A percentile compares a stretch with the other conserved stretches of the same genome.
Conservation (phyloP, 805 yeast species). For the Trichomonascus vanleenenianus region DNA sequence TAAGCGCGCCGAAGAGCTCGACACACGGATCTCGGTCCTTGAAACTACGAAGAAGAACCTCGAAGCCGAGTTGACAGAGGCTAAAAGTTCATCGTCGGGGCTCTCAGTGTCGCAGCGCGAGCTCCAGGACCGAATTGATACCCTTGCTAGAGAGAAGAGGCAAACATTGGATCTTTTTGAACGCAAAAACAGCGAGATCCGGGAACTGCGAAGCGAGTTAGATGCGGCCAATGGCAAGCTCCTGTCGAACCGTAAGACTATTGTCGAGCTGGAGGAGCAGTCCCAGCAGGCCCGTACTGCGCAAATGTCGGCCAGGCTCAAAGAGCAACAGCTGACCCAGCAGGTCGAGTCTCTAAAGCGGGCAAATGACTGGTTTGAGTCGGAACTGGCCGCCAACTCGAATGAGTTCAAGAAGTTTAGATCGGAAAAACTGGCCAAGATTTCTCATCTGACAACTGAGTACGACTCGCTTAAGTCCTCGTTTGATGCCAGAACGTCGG, state of each 20-base stretch:
- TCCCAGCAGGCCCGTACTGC: slow-evolving; percentile 29
- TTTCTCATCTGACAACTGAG: slow-evolving; percentile 29
- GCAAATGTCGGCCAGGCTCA: slow-evolving; percentile 27
- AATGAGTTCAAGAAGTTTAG: slow-evolving; percentile 28
- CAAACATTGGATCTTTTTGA: slow-evolving; percentile 25
- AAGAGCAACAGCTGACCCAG: slow-evolving; percentile 33
- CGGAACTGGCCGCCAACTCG: slow-evolving; percentile 30
- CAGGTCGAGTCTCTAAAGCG: slow-evolving; percentile 36
- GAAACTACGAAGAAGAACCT: slow-evolving; percentile 33
- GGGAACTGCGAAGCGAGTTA: slow-evolving; percentile 32
- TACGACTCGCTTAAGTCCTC: slow-evolving; percentile 31
- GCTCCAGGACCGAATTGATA: slow-evolving; percentile 16
- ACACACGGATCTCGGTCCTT: slow-evolving; percentile 33
- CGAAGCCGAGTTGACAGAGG: slow-evolving; percentile 29
- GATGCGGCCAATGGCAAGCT: slow-evolving; percentile 30
- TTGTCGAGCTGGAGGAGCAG: slow-evolving; percentile 34
- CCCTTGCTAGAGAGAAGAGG: slow-evolving; percentile 21
- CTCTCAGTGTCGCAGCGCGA: slow-evolving; percentile 7
- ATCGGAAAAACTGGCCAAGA: slow-evolving; percentile 27
- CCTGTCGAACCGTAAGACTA: slow-evolving; percentile 33
- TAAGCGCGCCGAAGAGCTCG: slow-evolving; percentile 22
- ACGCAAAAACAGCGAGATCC: slow-evolving; percentile 23
- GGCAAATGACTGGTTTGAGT: slow-evolving; percentile 37
- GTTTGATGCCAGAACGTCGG: slow-evolving; percentile 20
- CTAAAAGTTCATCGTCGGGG: slow-evolving; percentile 1